Evolutionary conservation across 202 grass and related monocot genomes (phyloP).

Genomic region (Zoysia matrella): DNA sequence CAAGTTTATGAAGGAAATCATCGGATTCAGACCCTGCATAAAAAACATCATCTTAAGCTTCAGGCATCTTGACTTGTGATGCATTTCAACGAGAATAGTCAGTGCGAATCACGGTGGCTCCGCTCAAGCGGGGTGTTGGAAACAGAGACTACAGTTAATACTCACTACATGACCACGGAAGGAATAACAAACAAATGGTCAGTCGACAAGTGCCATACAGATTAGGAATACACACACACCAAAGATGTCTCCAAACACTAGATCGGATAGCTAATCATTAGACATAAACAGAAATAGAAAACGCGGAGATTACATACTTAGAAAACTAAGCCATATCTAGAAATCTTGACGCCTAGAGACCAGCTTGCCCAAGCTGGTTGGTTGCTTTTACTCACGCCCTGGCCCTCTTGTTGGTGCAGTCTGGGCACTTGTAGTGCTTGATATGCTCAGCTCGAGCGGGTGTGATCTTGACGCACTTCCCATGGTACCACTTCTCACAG

Average conservation of each 20-base stretch:
- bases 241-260: slow-evolving; percentile 40
- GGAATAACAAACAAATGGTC: slow-evolving; percentile 49
- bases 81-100: neutral
- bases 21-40: slow-evolving; percentile 68
- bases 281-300: slow-evolving; percentile 33
- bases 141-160: slow-evolving; percentile 12
- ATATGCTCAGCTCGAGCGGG: slow-evolving; percentile 94
- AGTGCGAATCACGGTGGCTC: slow-evolving; percentile 15
- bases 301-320: slow-evolving; percentile 50
- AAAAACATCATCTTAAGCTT: no score
- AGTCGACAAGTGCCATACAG: slow-evolving; percentile 35
- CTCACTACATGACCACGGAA: slow-evolving; percentile 15
- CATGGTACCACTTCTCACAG: slow-evolving; percentile 95
- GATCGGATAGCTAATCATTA: slow-evolving; percentile 34
- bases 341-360: slow-evolving; percentile 9
- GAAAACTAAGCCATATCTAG: slow-evolving; percentile 55
- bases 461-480: slow-evolving; percentile 92
- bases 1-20: slow-evolving; percentile 41
- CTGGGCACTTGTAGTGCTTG: slow-evolving; percentile 98
- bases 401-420: slow-evolving; percentile 82
- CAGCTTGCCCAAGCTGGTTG: neutral
- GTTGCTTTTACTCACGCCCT: slow-evolving; percentile 57
- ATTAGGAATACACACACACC: slow-evolving; percentile 15
- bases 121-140: neutral
- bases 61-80: no score